These are phyloP conservation scores for Beta vulgaris DNA, from an alignment of 148 eudicot genomes.

Conservation along the genomic window DNA sequence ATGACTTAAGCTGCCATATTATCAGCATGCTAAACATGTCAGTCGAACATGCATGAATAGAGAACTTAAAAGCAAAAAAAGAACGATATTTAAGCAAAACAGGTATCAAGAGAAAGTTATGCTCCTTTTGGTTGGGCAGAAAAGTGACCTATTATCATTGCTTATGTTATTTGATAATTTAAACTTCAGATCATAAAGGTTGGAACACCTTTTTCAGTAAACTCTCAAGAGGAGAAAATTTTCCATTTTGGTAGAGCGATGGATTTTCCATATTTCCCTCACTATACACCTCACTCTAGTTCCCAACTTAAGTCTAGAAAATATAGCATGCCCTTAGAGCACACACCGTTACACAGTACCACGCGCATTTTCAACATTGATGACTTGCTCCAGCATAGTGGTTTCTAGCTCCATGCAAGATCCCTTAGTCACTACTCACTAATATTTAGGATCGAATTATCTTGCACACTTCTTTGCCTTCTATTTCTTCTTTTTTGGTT, in stretches of 20 bases:
- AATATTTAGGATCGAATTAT: too few species aligned
- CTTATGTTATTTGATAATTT: background rate
- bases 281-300: background rate
- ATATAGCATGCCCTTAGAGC: too few species aligned
- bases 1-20: constrained; percentile 58
- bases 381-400: too few species aligned
- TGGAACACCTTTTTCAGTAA: background rate
- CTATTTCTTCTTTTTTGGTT: too few species aligned
- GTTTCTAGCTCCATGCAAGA: too few species aligned
- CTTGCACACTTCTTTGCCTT: too few species aligned
- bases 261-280: too few species aligned
- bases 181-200: background rate
- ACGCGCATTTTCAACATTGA: too few species aligned
- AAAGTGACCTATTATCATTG: background rate
- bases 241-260: too few species aligned
- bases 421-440: too few species aligned
- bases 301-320: background rate
- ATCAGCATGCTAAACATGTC: background rate
- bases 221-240: background rate
- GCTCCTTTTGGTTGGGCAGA: background rate
- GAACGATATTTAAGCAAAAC: background rate
- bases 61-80: background rate
- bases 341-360: too few species aligned
- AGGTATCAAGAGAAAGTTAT: background rate
- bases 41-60: background rate